Evolutionary conservation across 257 asterid species (phyloP), one percentile per base, ranked within the genome.

Genomic region (Ballota nigra): DNA sequence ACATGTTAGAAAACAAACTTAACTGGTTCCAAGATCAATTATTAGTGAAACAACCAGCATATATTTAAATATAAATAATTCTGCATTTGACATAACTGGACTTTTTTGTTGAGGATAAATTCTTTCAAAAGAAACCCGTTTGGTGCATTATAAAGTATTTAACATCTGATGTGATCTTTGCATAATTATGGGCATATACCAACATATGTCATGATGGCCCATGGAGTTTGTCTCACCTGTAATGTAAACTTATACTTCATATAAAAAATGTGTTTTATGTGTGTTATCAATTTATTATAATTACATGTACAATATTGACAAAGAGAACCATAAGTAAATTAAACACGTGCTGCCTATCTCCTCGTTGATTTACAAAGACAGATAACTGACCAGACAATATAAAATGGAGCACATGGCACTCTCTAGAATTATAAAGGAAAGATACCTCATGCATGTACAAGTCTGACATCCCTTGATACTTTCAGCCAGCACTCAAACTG

Each of bases 381-480:
- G n/a, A 36, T 16, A 36, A 36, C 52, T 3, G 52, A 58, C 63
- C 36, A 38, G 34, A 67, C 43, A 45, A 13, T 1, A 24, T 19
- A 22, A 51, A 74, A 59, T 23, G 68, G 22, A 20, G 57, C 26
- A 76, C 22, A 75, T 29, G 47, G 40, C 24, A 23, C 31, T 45
- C 36, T 26, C 31, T 49, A 20, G 24, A 69, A 47, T 11, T 31
- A 65, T 16, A 56, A 72, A 68, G 67, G 68, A 68, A 62, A 26
- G 74, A 63, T 74, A 86, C 97, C 84, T 84, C 85, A 23, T 82
- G 82, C 43, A 72, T 5, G 70, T 75, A 78, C 72, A 83, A 81
- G 43, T 85, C 86, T 72, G 93, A 79, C 95, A 88, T 90, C 75
- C 84, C 86, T 81, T 75, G 57, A 77, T 61, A 63, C 69, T 72